Percentiles rank a stretch among this genome's conserved stretches.
Evolutionary conservation across 371 early-diverging fungal genomes (phyloP).

Genomic region (Rhizopus microsporus): DNA sequence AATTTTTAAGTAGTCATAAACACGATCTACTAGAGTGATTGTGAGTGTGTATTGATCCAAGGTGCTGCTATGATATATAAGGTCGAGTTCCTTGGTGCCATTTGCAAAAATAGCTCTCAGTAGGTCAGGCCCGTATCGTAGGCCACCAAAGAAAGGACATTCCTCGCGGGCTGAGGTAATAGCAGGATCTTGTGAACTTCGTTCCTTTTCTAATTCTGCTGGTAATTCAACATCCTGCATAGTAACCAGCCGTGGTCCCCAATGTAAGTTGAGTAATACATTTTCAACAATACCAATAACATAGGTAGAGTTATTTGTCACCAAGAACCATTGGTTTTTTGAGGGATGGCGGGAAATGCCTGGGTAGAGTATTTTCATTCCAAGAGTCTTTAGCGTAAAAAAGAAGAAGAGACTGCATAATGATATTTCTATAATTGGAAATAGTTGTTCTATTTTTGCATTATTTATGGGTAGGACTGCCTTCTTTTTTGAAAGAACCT

Average conservation of each 20-base stretch:
- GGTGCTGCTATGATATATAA: constrained; percentile 12
- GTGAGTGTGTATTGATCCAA: constrained; percentile 6
- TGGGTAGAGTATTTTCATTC: constrained; percentile 5
- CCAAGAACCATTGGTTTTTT: constrained; percentile 35
- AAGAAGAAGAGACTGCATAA: too few species aligned
- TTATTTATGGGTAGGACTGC: too few species aligned
- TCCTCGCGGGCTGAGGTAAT: constrained; percentile 39
- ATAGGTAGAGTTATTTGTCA: constrained; percentile 32
- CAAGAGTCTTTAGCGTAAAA: too few species aligned
- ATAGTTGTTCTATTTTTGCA: too few species aligned
- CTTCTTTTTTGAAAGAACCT: too few species aligned
- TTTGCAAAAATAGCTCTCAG: constrained; percentile 30
- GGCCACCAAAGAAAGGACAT: constrained; percentile 43
- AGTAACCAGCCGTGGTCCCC: constrained; percentile 33
- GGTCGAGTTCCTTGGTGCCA: constrained; percentile 34
- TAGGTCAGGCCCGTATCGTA: constrained; percentile 34
- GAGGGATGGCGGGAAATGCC: constrained; percentile 29
- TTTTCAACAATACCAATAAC: constrained; percentile 31
- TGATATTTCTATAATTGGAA: too few species aligned
- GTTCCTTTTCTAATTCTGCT: neutral
- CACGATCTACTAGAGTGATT: constrained; percentile 22
- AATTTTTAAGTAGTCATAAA: constrained; percentile 18
- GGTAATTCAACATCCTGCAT: constrained; percentile 21
- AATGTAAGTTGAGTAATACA: constrained; percentile 34
- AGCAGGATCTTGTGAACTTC: constrained; percentile 36